phyloP scores from a whole-genome alignment of 1,284 basidiomycete genomes.

The Leccinum pachyderme region DNA sequence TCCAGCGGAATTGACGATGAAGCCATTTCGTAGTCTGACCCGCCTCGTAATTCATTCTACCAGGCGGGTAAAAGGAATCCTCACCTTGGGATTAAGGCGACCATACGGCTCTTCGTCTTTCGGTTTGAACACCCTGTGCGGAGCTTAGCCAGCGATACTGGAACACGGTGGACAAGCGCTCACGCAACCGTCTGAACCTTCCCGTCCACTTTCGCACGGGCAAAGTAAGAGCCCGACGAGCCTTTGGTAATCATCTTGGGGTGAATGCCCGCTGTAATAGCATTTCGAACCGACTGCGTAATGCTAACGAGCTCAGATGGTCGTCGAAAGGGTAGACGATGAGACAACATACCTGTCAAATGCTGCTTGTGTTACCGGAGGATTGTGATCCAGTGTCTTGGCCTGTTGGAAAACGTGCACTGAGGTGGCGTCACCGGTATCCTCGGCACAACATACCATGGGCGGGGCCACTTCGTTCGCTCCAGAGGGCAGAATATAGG shows the following conservation, averaged over 20 bases:
- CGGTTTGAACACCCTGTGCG: constrained; percentile 78
- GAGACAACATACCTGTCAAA: constrained; percentile 59
- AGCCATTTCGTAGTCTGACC: constrained; percentile 85
- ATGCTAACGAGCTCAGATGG: constrained; percentile 41
- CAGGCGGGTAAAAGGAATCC: neutral
- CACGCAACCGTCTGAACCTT: constrained; percentile 76
- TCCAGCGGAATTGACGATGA: constrained; percentile 81
- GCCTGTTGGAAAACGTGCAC: constrained; percentile 36
- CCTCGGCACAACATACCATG: constrained; percentile 19
- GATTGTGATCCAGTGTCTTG: constrained; percentile 76
- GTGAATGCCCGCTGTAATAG: constrained; percentile 75
- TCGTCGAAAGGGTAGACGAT: neutral
- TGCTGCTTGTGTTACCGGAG: constrained; percentile 68
- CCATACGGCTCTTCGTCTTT: constrained; percentile 90
- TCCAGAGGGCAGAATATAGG: constrained; percentile 31
- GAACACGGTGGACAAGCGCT: constrained; percentile 29
- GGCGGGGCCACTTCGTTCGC: constrained; percentile 21
- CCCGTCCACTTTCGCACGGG: constrained; percentile 69
- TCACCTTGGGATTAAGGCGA: constrained; percentile 76
- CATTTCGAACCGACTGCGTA: constrained; percentile 61
- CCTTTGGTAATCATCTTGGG: constrained; percentile 88
- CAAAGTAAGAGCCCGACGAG: constrained; percentile 86
- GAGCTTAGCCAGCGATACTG: constrained; percentile 5
- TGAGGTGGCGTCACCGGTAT: constrained; percentile 2
- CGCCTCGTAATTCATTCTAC: constrained; percentile 4